Conservation (phyloP, 768 basidiomycete genomes). For the Amanita polypyramis region DNA sequence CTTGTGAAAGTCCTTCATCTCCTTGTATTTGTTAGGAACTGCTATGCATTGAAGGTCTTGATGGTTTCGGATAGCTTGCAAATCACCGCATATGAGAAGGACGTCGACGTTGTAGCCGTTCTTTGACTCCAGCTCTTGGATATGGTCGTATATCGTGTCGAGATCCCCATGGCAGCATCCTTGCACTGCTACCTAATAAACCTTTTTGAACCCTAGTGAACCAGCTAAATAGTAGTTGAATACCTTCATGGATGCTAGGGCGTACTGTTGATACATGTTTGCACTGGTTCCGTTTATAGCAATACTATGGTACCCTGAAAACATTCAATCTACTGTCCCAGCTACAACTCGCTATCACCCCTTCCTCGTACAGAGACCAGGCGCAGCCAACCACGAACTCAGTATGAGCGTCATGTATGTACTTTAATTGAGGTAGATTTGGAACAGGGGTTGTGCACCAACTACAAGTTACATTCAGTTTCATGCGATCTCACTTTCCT, state of each 20-base stretch:
- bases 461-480: conserved; percentile 23
- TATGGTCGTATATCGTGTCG: conserved; percentile 74
- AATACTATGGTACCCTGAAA: conserved; percentile 37
- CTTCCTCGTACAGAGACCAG: conserved; percentile 91
- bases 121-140: conserved; percentile 48
- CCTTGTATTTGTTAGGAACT: conserved; percentile 81
- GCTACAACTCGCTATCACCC: conserved; percentile 77
- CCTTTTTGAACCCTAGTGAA: background rate
- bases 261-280: background rate
- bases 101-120: conserved; percentile 69
- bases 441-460: conserved; percentile 60
- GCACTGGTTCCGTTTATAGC: background rate
- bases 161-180: conserved; percentile 94
- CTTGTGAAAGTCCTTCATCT: conserved; percentile 79
- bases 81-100: conserved; percentile 92
- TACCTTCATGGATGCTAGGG: conserved; percentile 2
- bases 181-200: conserved; percentile 68
- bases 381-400: conserved; percentile 90
- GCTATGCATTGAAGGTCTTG: conserved; percentile 86
- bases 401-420: conserved; percentile 81
- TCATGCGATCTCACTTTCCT: background rate
- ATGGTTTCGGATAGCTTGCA: conserved; percentile 83
- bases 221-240: background rate
- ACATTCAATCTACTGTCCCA: conserved; percentile 86
- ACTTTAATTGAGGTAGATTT: conserved; percentile 40